Percentiles rank a stretch among this genome's conserved stretches.
phyloP scores from a whole-genome alignment of 768 basidiomycete genomes.

The Piloderma croceum region DNA sequence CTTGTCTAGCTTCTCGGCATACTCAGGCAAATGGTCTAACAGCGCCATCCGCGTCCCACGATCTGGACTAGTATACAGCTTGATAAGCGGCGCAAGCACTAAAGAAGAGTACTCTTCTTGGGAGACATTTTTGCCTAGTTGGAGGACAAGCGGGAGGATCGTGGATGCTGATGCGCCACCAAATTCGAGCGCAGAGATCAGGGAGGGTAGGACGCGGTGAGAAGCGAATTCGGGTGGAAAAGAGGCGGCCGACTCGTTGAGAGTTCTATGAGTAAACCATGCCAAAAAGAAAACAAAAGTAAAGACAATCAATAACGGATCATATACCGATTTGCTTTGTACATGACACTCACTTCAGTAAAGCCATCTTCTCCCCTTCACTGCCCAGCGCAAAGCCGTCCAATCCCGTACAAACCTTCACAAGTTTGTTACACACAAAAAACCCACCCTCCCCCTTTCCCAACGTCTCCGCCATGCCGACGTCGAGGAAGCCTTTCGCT shows the following conservation, averaged over 20 bases:
- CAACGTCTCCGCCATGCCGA: conserved; percentile 65
- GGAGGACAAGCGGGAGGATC: conserved; percentile 80
- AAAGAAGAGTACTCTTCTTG: conserved; percentile 63
- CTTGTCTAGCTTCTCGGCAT: conserved; percentile 82
- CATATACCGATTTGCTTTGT: no score
- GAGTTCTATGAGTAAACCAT: conserved; percentile 40
- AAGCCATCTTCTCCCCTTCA: conserved; percentile 70
- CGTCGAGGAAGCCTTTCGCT: conserved; percentile 70
- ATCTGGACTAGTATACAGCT: conserved; percentile 84
- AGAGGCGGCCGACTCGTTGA: conserved; percentile 73
- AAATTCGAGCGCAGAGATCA: conserved; percentile 71
- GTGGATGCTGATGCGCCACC: conserved; percentile 71
- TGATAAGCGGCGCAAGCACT: conserved; percentile 75
- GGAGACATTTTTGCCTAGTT: conserved; percentile 67
- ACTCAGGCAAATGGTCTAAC: conserved; percentile 78
- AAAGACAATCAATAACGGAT: no score
- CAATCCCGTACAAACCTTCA: conserved; percentile 78
- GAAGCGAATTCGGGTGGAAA: conserved; percentile 85
- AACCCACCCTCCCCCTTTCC: conserved; percentile 59
- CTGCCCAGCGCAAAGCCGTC: conserved; percentile 78
- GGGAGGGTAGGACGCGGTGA: conserved; percentile 81
- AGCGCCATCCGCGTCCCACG: conserved; percentile 92
- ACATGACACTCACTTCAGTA: no score
- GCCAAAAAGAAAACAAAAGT: not conserved
- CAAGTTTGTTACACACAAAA: conserved; percentile 75